Percentiles rank a stretch among this genome's conserved stretches.
phyloP scores from a whole-genome alignment of 768 basidiomycete genomes.

The Suillus ampliporus region DNA sequence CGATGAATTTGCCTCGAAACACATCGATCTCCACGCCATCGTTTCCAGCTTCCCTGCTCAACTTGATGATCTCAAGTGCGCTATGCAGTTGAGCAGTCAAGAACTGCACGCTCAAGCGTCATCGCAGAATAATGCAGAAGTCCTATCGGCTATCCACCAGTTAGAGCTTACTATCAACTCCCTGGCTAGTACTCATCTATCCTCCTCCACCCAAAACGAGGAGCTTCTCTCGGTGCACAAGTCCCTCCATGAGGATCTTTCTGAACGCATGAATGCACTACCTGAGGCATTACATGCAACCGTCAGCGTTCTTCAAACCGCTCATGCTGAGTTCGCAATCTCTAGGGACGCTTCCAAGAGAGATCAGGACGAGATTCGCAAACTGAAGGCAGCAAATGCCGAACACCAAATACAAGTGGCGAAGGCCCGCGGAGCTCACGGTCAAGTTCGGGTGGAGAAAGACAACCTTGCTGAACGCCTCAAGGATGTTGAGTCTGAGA shows the following conservation, averaged over 20 bases:
- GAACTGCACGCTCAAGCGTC: slow-evolving; percentile 21
- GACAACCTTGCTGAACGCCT: slow-evolving; percentile 72
- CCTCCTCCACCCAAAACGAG: slow-evolving; percentile 50
- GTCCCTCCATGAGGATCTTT: slow-evolving; percentile 55
- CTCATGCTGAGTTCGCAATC: slow-evolving; percentile 64
- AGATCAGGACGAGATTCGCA: slow-evolving; percentile 74
- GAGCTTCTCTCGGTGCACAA: slow-evolving; percentile 57
- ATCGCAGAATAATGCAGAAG: slow-evolving; percentile 24
- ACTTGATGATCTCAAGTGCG: slow-evolving; percentile 50
- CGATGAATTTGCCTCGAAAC: slow-evolving; percentile 43
- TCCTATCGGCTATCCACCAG: slow-evolving; percentile 44
- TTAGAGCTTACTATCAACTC: slow-evolving; percentile 57
- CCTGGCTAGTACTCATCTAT: slow-evolving; percentile 57
- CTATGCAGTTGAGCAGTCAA: slow-evolving; percentile 41
- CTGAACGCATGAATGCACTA: slow-evolving; percentile 59
- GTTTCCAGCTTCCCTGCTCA: slow-evolving; percentile 55
- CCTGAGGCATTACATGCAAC: slow-evolving; percentile 64
- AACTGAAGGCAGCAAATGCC: slow-evolving; percentile 54
- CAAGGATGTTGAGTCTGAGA: slow-evolving; percentile 62
- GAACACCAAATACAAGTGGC: slow-evolving; percentile 76
- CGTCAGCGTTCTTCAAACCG: slow-evolving; percentile 59
- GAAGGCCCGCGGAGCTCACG: slow-evolving; percentile 78
- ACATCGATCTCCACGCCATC: slow-evolving; percentile 46
- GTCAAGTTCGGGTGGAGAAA: slow-evolving; percentile 83
- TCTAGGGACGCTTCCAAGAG: slow-evolving; percentile 61